Conservation (phyloP, 2,329 filamentous ascomycete genomes). For the Phyllosticta capitalensis region DNA sequence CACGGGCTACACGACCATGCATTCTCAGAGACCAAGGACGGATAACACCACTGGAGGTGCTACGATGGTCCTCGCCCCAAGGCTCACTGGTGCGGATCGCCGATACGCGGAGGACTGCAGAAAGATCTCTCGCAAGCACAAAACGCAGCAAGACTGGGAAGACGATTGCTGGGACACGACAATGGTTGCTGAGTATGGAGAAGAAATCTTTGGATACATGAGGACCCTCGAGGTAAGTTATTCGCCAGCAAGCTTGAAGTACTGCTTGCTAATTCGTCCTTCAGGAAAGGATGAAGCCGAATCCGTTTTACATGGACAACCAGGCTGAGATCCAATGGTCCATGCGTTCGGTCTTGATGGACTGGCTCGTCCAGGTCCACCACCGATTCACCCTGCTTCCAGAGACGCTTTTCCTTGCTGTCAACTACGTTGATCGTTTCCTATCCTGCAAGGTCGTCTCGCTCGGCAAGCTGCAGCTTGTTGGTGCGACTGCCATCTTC, state of each 20-base stretch:
- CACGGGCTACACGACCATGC: constrained; percentile 57
- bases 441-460: constrained; percentile 92
- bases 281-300: constrained; percentile 70
- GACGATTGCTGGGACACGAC: constrained; percentile 90
- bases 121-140: constrained; percentile 55
- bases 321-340: constrained; percentile 99
- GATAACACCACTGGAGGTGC: constrained; percentile 62
- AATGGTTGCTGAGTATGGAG: constrained; percentile 95
- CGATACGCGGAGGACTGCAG: constrained; percentile 64
- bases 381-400: constrained; percentile 82
- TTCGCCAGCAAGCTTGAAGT: not conserved
- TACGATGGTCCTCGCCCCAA: constrained; percentile 62
- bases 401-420: constrained; percentile 87
- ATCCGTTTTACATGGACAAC: constrained; percentile 90
- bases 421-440: constrained; percentile 97
- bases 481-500: constrained; percentile 90
- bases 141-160: constrained; percentile 65
- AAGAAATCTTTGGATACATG: constrained; percentile 95
- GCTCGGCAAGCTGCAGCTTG: constrained; percentile 86
- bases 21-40: constrained; percentile 64
- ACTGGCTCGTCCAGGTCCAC: constrained; percentile 96
- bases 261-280: not conserved
- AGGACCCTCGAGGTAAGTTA: constrained; percentile 65
- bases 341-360: constrained; percentile 94
- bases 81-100: constrained; percentile 56